Conservation (phyloP, 139 green algal species). For the Desmodesmus armatus region DNA sequence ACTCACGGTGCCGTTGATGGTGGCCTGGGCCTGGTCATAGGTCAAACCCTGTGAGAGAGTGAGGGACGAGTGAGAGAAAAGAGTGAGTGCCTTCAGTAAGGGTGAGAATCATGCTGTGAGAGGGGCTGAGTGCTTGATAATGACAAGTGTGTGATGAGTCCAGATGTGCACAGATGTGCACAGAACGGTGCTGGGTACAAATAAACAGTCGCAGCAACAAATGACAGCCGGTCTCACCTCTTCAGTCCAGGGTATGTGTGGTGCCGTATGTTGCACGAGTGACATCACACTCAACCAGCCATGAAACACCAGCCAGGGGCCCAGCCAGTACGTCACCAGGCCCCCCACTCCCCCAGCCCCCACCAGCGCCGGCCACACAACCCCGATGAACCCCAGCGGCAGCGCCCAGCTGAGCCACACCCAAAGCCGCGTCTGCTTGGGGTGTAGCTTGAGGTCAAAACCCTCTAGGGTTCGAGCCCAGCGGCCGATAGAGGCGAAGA, state of each 20-base stretch:
- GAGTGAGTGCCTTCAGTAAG: too few relatives aligned
- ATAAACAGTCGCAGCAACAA: not conserved
- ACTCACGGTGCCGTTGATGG: constrained; percentile 60
- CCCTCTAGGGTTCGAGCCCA: constrained; percentile 50
- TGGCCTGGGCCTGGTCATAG: constrained; percentile 54
- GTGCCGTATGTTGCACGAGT: constrained; percentile 58
- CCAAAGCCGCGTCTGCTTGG: constrained; percentile 5
- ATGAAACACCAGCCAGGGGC: constrained; percentile 70
- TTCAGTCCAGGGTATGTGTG: constrained; percentile 54
- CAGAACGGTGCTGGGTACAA: not conserved
- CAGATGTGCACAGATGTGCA: not conserved
- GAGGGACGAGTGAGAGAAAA: too few relatives aligned
- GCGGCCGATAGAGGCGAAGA: constrained; percentile 51
- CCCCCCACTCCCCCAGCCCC: constrained; percentile 44
- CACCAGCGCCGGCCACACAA: constrained; percentile 54
- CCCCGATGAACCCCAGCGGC: constrained; percentile 48
- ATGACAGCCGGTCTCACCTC: constrained; percentile 17
- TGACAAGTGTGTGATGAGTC: not conserved
- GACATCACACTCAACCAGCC: constrained; percentile 56
- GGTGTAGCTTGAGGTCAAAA: constrained; percentile 58
- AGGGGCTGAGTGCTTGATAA: not conserved
- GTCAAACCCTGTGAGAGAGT: not conserved
- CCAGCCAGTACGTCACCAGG: constrained; percentile 55
- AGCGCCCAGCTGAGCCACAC: constrained; percentile 51
- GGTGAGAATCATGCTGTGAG: too few relatives aligned